phyloP scores from a whole-genome alignment of 495 filamentous ascomycete genomes.

The Penicillium desertorum region DNA sequence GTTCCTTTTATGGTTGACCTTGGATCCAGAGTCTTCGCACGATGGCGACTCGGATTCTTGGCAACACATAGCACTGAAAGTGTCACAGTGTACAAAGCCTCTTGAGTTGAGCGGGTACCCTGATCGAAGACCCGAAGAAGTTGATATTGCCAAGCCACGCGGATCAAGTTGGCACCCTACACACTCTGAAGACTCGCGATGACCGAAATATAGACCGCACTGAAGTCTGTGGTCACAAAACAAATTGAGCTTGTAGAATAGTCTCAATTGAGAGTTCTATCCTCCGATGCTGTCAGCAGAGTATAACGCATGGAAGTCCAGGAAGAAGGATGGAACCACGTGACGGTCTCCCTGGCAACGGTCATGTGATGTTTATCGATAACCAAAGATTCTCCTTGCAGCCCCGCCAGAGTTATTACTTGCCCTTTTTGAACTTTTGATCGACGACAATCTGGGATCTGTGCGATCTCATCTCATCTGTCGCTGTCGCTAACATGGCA shows the following conservation, averaged over 20 bases:
- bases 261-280: not conserved
- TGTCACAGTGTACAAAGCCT: not conserved
- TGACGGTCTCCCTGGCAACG: constrained; percentile 38
- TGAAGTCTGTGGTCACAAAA: not conserved
- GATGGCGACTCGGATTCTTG: constrained; percentile 4
- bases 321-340: constrained; percentile 24
- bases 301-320: not conserved
- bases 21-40: constrained; percentile 9
- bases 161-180: not conserved
- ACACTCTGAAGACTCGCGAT: not conserved
- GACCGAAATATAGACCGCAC: not conserved
- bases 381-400: constrained; percentile 27
- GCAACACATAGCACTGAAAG: constrained; percentile 4
- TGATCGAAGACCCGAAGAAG: constrained; percentile 5
- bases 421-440: constrained; percentile 2
- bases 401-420: constrained; percentile 8
- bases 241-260: not conserved
- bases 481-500: constrained; percentile 45
- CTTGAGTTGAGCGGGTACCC: not conserved
- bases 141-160: constrained; percentile 12
- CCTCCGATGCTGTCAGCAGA: not conserved
- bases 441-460: constrained; percentile 10
- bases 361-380: constrained; percentile 47
- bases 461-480: constrained; percentile 7
- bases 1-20: constrained; percentile 28